Base-by-base conservation (phyloP, 148 eudicot genomes). In the Rhododendron ovatum region DNA sequence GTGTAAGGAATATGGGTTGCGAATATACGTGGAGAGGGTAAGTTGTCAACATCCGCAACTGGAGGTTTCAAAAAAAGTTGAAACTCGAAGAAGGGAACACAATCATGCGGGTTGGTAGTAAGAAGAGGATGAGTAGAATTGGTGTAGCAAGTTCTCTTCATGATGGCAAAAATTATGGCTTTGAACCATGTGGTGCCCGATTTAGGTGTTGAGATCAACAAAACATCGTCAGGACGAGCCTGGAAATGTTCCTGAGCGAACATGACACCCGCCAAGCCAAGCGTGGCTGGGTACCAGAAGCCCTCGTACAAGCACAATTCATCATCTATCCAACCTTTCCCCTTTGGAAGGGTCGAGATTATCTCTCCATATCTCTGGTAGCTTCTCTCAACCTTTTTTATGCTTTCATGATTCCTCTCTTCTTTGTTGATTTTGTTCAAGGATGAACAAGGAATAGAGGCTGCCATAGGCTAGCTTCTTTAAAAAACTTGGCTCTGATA, bases 121-220 rank as follows among this genome's bases (percentile, higher is more conserved):
- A 63, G 78, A 0, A 85, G 30, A 41, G 86, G 82, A 28, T 85
- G 59, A 3, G 14, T 85, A 1, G 76, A 7, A 3, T 26, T 30
- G 30, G 48, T n/a, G 30, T 28, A 30, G 18, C 3, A 18, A 18
- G 50, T 61, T 14, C 83, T 43, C 33, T 85, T 80, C 65, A 85
- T 63, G 22, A 48, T 80, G 0, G 83, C 83, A 48, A 85, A 85
- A 85, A 30, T 17, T 37, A 85, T 28, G 6, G 87, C 81, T n/a
- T 85, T 85, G 74, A 85, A 78, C 87, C 87, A 85, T 33, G 87
- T 85, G 11, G 87, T 80, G 53, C 87, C 87, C 0, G 87, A 65
- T 67, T 77, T 78, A 5, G 84, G 87, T 2, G 55, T 12, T 10
- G 78, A 80, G 65, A 83, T 30, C 17, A 85, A 24, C 13, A 85